A percentile compares a stretch with the other conserved stretches of the same genome.
Conservation (phyloP, 2,329 filamentous ascomycete species). For the Aphanoascus verrucosus region DNA sequence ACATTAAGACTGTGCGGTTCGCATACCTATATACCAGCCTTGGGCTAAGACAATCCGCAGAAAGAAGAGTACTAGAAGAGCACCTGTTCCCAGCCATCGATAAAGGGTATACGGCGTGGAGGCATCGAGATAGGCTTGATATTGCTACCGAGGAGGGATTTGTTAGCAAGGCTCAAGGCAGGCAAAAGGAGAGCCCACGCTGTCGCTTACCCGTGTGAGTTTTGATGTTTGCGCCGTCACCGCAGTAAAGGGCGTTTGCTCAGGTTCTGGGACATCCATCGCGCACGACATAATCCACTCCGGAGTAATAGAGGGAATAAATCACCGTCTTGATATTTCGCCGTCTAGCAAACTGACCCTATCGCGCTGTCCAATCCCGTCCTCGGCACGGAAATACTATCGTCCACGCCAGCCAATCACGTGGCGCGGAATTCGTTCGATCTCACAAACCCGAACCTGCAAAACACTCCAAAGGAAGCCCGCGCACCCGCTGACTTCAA, state of each 20-base stretch:
- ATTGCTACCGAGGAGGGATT: slow-evolving; percentile 51
- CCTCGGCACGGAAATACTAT: slow-evolving; percentile 12
- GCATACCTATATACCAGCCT: slow-evolving; percentile 94
- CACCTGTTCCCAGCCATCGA: slow-evolving; percentile 74
- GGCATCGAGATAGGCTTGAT: slow-evolving; percentile 88
- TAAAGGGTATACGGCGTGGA: slow-evolving; percentile 82
- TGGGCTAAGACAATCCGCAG: slow-evolving; percentile 81
- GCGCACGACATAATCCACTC: not conserved
- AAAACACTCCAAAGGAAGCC: slow-evolving; percentile 2
- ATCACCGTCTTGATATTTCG: too few species aligned
- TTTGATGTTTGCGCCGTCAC: slow-evolving; percentile 68
- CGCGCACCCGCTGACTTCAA: not conserved
- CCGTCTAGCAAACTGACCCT: not conserved
- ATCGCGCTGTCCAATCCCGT: not conserved
- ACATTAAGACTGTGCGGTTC: not conserved
- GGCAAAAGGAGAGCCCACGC: not conserved
- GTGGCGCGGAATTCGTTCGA: slow-evolving; percentile 28
- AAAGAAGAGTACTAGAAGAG: slow-evolving; percentile 69
- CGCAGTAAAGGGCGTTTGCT: slow-evolving; percentile 82
- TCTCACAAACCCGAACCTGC: slow-evolving; percentile 9
- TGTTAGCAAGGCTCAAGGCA: not conserved
- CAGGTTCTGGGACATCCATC: slow-evolving; percentile 81
- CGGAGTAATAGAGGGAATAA: too few species aligned
- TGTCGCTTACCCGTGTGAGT: slow-evolving; percentile 32
- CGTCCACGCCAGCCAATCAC: slow-evolving; percentile 28